phyloP scores from a whole-genome alignment of 2,329 filamentous ascomycete species.

The Endocalyx cinctus region DNA sequence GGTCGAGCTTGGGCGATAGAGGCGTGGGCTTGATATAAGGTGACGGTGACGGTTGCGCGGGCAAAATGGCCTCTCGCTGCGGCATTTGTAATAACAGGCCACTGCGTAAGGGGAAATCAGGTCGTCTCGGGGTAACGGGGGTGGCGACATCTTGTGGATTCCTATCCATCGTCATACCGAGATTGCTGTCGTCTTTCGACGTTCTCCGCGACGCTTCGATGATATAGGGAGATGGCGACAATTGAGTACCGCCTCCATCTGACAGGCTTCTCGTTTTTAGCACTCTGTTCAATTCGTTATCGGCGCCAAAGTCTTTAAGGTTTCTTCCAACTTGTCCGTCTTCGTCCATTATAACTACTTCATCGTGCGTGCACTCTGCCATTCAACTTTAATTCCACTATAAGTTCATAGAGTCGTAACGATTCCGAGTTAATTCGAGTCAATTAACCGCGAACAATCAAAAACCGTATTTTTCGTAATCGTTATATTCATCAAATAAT shows the following conservation, averaged over 20 bases:
- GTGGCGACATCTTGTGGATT: slow-evolving; percentile 22
- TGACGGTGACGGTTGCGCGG: slow-evolving; percentile 26
- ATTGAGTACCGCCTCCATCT: slow-evolving; percentile 54
- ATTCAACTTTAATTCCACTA: slow-evolving; percentile 12
- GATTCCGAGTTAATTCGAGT: too few relatives aligned
- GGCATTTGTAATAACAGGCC: slow-evolving; percentile 70
- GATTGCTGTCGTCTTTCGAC: slow-evolving; percentile 63
- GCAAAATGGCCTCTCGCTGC: slow-evolving; percentile 40
- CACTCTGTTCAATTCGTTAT: too few relatives aligned
- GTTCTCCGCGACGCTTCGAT: slow-evolving; percentile 48
- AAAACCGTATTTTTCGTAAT: too few relatives aligned
- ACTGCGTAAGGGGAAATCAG: slow-evolving; percentile 56
- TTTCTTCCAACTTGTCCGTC: slow-evolving; percentile 14
- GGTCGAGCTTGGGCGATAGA: slow-evolving; percentile 80
- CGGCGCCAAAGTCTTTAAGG: too few relatives aligned
- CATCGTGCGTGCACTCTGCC: slow-evolving; percentile 17
- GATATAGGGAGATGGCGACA: slow-evolving; percentile 56
- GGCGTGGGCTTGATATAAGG: slow-evolving; percentile 56
- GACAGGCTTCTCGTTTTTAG: slow-evolving; percentile 60
- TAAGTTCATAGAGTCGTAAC: too few relatives aligned
- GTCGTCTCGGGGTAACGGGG: slow-evolving; percentile 70
- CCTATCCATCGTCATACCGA: slow-evolving; percentile 35
- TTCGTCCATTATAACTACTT: slow-evolving; percentile 25
- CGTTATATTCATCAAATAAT: too few relatives aligned
- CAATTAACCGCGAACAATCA: too few relatives aligned